Evolutionary conservation across 306 rosid species (phyloP), one percentile per base, ranked within the genome.

Genomic region (Datisca glomerata): DNA sequence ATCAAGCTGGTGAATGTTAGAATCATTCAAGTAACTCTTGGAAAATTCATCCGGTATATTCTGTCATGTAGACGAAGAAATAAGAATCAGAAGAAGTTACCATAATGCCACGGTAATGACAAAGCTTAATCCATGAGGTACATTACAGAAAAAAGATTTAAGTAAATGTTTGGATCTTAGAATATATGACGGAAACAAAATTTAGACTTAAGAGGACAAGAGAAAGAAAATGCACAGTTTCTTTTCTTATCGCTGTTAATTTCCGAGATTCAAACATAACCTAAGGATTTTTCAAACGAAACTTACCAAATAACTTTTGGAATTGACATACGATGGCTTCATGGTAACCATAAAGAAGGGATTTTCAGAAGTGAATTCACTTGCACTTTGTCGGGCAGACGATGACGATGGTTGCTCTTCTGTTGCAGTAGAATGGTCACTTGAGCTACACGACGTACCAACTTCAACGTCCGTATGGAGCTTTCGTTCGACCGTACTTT

Each of bases 301-400:
- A 15, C 63, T 47, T 57, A 57, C 64, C 56, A 41, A 2, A 3
- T 2, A 10, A 10, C 1, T 15, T 12, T 5, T 18, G 0, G 24
- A 36, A 13, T 21, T 8, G 1, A 40, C 28, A 9, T 40, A 19
- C 7, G 57, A 12, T 32, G 32, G 40, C 5, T 10, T 17, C 52
- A 59, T 49, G 17, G 50, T 57, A 23, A 41, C 19, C 21, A 17
- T 1, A 39, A 59, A 50, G 21, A 17, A 24, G 15, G 42, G 56
- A 16, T 28, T 31, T 24, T 16, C 21, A 2, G 35, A 21, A 38
- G 20, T 40, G 15, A 43, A 57, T 9, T 6, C 46, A 10, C 43
- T 28, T 16, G 53, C 52, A 21, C 40, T 48, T 4, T 21, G 49
- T 21, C 15, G 25, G 21, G 48, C 34, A 0, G 2, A 2, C 18